A percentile compares a stretch with the other conserved stretches of the same genome.
Conservation (phyloP, 108 stramenopile genomes). For the Seminavis robusta region DNA sequence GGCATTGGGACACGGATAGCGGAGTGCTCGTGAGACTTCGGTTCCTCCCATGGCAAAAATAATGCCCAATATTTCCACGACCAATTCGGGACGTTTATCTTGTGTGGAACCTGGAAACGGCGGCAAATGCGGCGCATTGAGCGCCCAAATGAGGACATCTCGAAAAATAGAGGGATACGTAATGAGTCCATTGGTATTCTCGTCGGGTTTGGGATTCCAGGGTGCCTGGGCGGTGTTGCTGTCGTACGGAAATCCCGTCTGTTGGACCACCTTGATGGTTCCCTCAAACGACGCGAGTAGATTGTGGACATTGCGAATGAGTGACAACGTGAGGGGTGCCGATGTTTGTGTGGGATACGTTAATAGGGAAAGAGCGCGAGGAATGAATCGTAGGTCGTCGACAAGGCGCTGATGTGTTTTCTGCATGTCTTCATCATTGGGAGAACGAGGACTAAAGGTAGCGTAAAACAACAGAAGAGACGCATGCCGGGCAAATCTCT, state of each 20-base stretch:
- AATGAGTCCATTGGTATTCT: background rate
- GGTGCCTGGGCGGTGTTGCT: slow-evolving; percentile 2
- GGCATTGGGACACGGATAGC: no score
- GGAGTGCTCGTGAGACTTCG: background rate
- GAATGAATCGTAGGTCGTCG: slow-evolving; percentile 22
- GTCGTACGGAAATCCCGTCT: slow-evolving; percentile 12
- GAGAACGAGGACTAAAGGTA: slow-evolving; percentile 46
- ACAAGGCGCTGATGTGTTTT: slow-evolving; percentile 37
- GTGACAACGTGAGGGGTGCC: slow-evolving; percentile 37
- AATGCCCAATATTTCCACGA: slow-evolving; percentile 51
- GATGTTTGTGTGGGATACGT: slow-evolving; percentile 26
- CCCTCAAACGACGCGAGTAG: slow-evolving; percentile 42
- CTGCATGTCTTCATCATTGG: slow-evolving; percentile 32
- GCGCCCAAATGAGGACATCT: slow-evolving; percentile 29
- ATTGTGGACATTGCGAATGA: slow-evolving; percentile 64
- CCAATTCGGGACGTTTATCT: slow-evolving; percentile 60
- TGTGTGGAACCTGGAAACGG: slow-evolving; percentile 36
- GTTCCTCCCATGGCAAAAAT: slow-evolving; percentile 55
- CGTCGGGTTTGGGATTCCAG: slow-evolving; percentile 20
- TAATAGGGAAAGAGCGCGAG: slow-evolving; percentile 18
- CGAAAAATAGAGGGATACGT: slow-evolving; percentile 4
- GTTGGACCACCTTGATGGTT: slow-evolving; percentile 24
- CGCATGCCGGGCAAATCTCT: slow-evolving; percentile 48
- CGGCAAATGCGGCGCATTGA: slow-evolving; percentile 27
- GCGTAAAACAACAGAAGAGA: slow-evolving; percentile 65